phyloP scores from a whole-genome alignment of 1,139 yeast species.

The Candida sojae region DNA sequence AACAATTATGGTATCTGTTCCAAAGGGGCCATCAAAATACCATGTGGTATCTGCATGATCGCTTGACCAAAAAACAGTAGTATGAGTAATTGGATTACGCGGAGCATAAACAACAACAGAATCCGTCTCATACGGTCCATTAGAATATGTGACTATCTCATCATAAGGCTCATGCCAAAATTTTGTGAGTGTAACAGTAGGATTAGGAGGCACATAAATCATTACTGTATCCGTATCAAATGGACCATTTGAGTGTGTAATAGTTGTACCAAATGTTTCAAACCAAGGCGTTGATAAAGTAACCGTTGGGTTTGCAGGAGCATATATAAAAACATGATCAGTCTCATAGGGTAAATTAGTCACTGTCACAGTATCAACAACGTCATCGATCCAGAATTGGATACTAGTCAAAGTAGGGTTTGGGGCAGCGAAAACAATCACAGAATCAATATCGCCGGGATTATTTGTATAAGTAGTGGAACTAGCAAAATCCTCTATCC shows the following conservation, averaged over 20 bases:
- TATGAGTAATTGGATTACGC: constrained; percentile 11
- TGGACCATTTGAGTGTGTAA: constrained; percentile 12
- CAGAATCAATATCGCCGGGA: constrained; percentile 14
- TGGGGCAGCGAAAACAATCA: constrained; percentile 2
- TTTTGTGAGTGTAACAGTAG: constrained; percentile 16
- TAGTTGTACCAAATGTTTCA: constrained; percentile 3
- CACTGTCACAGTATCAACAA: no score
- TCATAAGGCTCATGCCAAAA: constrained; percentile 7
- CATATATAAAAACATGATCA: no score
- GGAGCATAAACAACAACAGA: constrained; percentile 20
- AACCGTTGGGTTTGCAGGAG: not conserved
- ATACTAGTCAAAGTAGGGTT: not conserved
- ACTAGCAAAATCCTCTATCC: not conserved
- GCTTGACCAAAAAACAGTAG: constrained; percentile 10
- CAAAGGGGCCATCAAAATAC: constrained; percentile 5
- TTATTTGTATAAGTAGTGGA: constrained; percentile 13
- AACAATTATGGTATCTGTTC: constrained; percentile 15
- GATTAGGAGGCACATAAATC: constrained; percentile 19
- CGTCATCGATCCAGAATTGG: no score
- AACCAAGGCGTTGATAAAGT: not conserved
- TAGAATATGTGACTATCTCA: constrained; percentile 8
- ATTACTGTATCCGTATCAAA: constrained; percentile 19
- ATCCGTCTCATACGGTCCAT: constrained; percentile 14
- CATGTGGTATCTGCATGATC: constrained; percentile 13
- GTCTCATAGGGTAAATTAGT: no score